phyloP scores from a whole-genome alignment of 352 stramenopile species.

The Pythium pyrilobum region DNA sequence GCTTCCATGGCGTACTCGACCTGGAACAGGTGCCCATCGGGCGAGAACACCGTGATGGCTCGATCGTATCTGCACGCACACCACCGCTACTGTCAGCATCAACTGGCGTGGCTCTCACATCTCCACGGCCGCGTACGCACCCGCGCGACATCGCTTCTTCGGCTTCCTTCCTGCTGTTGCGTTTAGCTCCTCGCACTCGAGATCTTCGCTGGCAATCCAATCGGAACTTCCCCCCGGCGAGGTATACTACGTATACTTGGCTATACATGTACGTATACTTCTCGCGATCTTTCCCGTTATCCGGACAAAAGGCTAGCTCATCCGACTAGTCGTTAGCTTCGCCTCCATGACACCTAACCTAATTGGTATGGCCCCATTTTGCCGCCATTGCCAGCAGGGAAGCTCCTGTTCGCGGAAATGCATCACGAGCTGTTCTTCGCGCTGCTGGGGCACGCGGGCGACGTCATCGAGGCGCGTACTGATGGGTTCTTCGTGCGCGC shows the following conservation, averaged over 20 bases:
- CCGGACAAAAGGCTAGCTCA: conserved; percentile 9
- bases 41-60: conserved; percentile 99
- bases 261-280: conserved; percentile 4
- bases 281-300: conserved; percentile 15
- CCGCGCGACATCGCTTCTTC: conserved; percentile 18
- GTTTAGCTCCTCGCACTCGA: not conserved
- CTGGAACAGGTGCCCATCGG: conserved; percentile 99
- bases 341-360: too few relatives aligned
- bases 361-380: too few relatives aligned
- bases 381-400: too few relatives aligned
- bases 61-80: conserved; percentile 93
- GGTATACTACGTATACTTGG: conserved; percentile 7
- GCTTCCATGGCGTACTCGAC: conserved; percentile 99
- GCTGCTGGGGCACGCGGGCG: conserved; percentile 57
- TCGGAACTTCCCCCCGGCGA: conserved; percentile 1
- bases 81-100: not conserved
- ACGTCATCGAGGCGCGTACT: conserved; percentile 45
- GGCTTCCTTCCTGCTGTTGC: conserved; percentile 1
- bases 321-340: too few relatives aligned
- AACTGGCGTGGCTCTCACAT: not conserved
- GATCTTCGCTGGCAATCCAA: conserved; percentile 10
- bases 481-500: conserved; percentile 56
- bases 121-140: too few relatives aligned
- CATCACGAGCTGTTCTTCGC: conserved; percentile 79
- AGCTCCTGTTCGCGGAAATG: conserved; percentile 37